A percentile compares a stretch with the other conserved stretches of the same genome.
phyloP scores from a whole-genome alignment of 495 filamentous ascomycete genomes.

The Penicillium paxilli region DNA sequence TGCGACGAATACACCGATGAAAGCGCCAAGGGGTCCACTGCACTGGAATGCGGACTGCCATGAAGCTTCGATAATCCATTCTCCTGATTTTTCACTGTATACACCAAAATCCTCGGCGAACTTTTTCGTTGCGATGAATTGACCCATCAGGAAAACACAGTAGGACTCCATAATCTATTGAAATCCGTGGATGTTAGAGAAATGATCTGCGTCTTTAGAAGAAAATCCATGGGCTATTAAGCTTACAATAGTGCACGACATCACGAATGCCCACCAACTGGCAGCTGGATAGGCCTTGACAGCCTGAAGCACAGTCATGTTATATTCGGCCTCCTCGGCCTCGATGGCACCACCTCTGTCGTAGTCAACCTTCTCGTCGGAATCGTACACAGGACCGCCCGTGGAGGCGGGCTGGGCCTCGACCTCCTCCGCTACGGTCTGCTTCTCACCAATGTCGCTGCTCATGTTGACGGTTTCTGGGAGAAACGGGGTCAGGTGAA shows the following conservation, averaged over 20 bases:
- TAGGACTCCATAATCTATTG: conserved; percentile 49
- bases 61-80: conserved; percentile 31
- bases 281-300: conserved; percentile 48
- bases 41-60: conserved; percentile 50
- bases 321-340: conserved; percentile 45
- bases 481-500: conserved; percentile 27
- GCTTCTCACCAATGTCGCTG: conserved; percentile 36
- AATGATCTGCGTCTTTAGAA: conserved; percentile 19
- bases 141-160: conserved; percentile 36
- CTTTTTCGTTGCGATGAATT: conserved; percentile 40
- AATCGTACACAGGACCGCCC: conserved; percentile 39
- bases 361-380: conserved; percentile 44
- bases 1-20: conserved; percentile 46
- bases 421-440: conserved; percentile 35
- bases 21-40: conserved; percentile 41
- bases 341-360: conserved; percentile 48
- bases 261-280: conserved; percentile 51
- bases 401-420: conserved; percentile 35
- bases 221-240: conserved; percentile 21
- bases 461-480: conserved; percentile 41
- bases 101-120: conserved; percentile 39
- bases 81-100: conserved; percentile 8
- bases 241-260: conserved; percentile 54
- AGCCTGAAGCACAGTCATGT: conserved; percentile 49
- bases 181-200: conserved; percentile 21